Conservation (phyloP, 2,329 filamentous ascomycete species). For the Hortaea werneckii region DNA sequence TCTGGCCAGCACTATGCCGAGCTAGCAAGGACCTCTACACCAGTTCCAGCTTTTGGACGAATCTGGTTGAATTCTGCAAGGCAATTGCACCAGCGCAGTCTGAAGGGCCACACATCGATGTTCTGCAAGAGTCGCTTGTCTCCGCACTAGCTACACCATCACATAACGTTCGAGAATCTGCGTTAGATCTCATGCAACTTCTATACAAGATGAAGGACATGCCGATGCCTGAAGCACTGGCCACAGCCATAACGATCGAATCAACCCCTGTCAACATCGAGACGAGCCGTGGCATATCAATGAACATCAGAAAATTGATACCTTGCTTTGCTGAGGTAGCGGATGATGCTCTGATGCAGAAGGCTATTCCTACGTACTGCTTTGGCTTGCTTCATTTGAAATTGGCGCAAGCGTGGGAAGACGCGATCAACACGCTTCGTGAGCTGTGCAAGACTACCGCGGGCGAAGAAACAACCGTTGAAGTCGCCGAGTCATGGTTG, state of each 20-base stretch:
- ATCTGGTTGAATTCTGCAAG: conserved; percentile 14
- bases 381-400: conserved; percentile 85
- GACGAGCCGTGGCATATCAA: conserved; percentile 65
- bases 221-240: conserved; percentile 43
- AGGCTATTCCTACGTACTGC: conserved; percentile 68
- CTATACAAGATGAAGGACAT: conserved; percentile 43
- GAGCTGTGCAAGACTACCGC: conserved; percentile 58
- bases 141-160: conserved; percentile 66
- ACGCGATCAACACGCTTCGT: conserved; percentile 65
- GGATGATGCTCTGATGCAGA: conserved; percentile 54
- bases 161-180: conserved; percentile 61
- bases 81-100: conserved; percentile 1
- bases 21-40: conserved; percentile 7
- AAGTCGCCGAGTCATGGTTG: conserved; percentile 71
- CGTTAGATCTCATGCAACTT: conserved; percentile 60
- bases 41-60: conserved; percentile 18
- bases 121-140: conserved; percentile 55
- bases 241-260: conserved; percentile 68
- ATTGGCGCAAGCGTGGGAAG: conserved; percentile 78
- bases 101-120: conserved; percentile 42
- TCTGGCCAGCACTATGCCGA: conserved; percentile 14
- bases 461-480: conserved; percentile 63
- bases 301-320: conserved; percentile 73
- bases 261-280: conserved; percentile 67
- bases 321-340: conserved; percentile 51